phyloP scores from a whole-genome alignment of 2,329 filamentous ascomycete genomes.

The Fusarium sp. region DNA sequence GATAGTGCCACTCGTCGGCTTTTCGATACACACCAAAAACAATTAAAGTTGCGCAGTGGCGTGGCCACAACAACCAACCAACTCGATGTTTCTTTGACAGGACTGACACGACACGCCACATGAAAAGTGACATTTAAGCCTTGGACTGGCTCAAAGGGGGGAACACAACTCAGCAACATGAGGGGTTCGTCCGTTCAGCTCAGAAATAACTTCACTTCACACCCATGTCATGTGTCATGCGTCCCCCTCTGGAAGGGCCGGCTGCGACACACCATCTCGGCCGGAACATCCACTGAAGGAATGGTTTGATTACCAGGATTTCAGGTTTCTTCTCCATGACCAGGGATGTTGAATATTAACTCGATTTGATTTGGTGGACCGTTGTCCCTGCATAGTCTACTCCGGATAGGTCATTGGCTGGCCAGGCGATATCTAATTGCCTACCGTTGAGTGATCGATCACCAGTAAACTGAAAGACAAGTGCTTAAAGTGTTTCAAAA shows the following conservation, averaged over 20 bases:
- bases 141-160: slow-evolving; percentile 27
- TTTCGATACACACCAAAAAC: background rate
- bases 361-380: slow-evolving; percentile 28
- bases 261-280: slow-evolving; percentile 43
- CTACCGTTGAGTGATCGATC: background rate
- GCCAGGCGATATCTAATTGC: background rate
- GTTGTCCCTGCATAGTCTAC: slow-evolving; percentile 38
- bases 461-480: background rate
- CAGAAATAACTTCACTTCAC: slow-evolving; percentile 1
- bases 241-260: slow-evolving; percentile 15
- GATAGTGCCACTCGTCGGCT: slow-evolving; percentile 1
- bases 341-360: no score
- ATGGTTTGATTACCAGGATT: slow-evolving; percentile 38
- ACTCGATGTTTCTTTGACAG: slow-evolving; percentile 4
- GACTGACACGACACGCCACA: slow-evolving; percentile 30
- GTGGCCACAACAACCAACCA: slow-evolving; percentile 32
- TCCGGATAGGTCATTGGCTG: background rate
- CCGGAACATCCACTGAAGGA: slow-evolving; percentile 33
- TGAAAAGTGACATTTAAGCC: slow-evolving; percentile 21
- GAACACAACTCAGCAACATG: slow-evolving; percentile 12
- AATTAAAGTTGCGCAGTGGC: slow-evolving; percentile 42
- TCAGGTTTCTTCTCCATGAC: background rate
- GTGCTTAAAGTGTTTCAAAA: background rate
- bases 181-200: slow-evolving; percentile 10
- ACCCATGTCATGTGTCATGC: slow-evolving; percentile 22